A percentile compares a stretch with the other conserved stretches of the same genome.
Evolutionary conservation across 441 rosid species (phyloP).

Genomic region (Arabidopsis lyrata): DNA sequence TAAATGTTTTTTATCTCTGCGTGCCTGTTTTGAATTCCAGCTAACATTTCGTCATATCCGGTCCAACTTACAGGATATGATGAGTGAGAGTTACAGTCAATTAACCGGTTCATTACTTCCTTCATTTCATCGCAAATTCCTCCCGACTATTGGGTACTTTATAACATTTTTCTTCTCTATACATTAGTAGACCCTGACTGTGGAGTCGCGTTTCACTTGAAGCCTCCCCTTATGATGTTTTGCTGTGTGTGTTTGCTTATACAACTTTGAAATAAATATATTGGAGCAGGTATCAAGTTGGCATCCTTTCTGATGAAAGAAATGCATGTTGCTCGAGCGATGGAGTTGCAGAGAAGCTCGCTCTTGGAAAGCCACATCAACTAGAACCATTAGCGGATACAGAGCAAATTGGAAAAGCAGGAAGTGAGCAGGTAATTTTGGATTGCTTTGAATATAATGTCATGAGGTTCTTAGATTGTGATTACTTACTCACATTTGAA

Average conservation of each 20-base stretch:
- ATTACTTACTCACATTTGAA: not conserved
- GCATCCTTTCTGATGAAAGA: conserved; percentile 1
- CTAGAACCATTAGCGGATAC: conserved; percentile 19
- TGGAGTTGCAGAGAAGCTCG: conserved; percentile 26
- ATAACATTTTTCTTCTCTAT: conserved; percentile 18
- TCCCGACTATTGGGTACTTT: conserved; percentile 33
- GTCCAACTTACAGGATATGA: conserved; percentile 68
- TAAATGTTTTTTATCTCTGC: conserved; percentile 17
- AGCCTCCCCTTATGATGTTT: not conserved
- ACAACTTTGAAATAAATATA: conserved; percentile 14
- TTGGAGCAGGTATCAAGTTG: conserved; percentile 36
- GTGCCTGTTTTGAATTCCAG: conserved; percentile 2
- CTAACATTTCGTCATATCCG: conserved; percentile 39
- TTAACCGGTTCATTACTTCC: conserved; percentile 21
- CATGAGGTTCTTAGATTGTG: conserved; percentile 4
- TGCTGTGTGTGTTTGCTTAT: conserved; percentile 2
- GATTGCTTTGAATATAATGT: conserved; percentile 4
- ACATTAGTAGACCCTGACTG: conserved; percentile 51
- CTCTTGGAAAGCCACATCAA: conserved; percentile 39
- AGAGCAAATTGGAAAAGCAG: conserved; percentile 50
- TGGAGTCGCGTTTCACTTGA: not conserved
- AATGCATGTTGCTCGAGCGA: conserved; percentile 14
- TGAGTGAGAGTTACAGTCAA: conserved; percentile 34
- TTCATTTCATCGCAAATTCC: conserved; percentile 56
- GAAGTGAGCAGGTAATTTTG: conserved; percentile 47